Base-by-base conservation (phyloP, 2,329 filamentous ascomycete genomes). In the Neofusicoccum umdonicola region DNA sequence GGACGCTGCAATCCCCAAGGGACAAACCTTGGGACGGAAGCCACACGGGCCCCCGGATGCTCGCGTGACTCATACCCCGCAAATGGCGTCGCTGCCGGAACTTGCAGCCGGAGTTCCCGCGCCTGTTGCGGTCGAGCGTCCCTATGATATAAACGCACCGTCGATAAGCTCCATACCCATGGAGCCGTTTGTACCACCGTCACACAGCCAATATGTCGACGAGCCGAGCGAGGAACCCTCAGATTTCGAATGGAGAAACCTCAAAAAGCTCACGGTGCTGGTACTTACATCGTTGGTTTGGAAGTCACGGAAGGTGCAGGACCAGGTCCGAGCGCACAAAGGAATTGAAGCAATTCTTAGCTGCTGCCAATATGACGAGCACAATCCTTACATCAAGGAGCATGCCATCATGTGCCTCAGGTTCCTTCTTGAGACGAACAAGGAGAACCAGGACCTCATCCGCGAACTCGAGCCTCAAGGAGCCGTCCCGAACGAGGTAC, bases 351-450 rank as follows among this genome's bases (percentile, higher is more conserved):
- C 91, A 0, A 84, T 98, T 19, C 85, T 97, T 15, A 93, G 93
- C 72, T 97, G 93, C 77, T 97, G 93, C 71, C 86, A 88, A 37
- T 95, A 95, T 74, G 94, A 98, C 73, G 92, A 94, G 70, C 88
- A 96, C 78, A 97, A 97, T 73, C 92, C 93, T 0, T 97, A 94
- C 74, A 93, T 96, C 68, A 92, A 94, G 71, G 94, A 98, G 76
- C 91, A 87, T 68, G 84, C 85, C 67, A 82, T 82, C 65, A 80
- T 87, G 69, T 88, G 85, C 52, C 69, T 79, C 3, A 71, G 77
- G 1, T 79, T 79, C 62, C 82, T 91, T 5, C 85, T 91, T 78
- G 89, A 91, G 69, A 90, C 89, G 12, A 92, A 88, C 66, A 85
- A 88, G 37, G 88, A 88, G 64, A 91, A 91, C 15, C 89, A 90